Evolutionary conservation across 306 rosid species (phyloP).

Genomic region (Glycine tomentella): DNA sequence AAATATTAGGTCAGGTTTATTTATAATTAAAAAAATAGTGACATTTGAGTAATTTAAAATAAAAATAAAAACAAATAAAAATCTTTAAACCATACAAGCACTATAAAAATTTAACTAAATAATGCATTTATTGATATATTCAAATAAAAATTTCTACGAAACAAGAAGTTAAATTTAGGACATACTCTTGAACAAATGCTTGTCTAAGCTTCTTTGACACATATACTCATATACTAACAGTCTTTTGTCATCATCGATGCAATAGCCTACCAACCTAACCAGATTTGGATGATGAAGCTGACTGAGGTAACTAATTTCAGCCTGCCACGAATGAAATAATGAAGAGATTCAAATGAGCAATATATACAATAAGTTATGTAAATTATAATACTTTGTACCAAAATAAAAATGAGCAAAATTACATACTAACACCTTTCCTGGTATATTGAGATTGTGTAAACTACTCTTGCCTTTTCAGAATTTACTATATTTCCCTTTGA

Average conservation of each 20-base stretch:
- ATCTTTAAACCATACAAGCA: too few relatives aligned
- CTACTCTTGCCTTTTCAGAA: neutral
- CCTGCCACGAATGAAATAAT: slow-evolving; percentile 48
- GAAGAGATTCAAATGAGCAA: neutral
- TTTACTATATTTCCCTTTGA: neutral
- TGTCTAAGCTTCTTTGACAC: slow-evolving; percentile 77
- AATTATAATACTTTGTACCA: too few relatives aligned
- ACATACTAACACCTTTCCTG: too few relatives aligned
- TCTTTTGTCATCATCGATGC: slow-evolving; percentile 68
- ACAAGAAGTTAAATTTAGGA: neutral
- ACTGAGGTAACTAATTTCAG: slow-evolving; percentile 72
- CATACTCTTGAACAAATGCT: slow-evolving; percentile 51
- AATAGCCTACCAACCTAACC: slow-evolving; percentile 66
- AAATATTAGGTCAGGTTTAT: neutral
- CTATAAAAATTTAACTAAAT: too few relatives aligned
- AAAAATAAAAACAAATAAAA: too few relatives aligned
- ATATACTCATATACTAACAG: slow-evolving; percentile 71
- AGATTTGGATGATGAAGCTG: slow-evolving; percentile 64
- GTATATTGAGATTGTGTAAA: neutral
- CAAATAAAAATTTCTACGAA: neutral
- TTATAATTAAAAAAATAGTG: neutral
- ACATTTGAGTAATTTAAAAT: neutral
- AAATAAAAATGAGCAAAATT: too few relatives aligned
- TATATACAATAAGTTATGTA: neutral
- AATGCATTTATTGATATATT: too few relatives aligned